These are phyloP conservation scores for Pleurotus salmoneostramineus DNA, from an alignment of 768 basidiomycete genomes.

Conservation along the genomic window DNA sequence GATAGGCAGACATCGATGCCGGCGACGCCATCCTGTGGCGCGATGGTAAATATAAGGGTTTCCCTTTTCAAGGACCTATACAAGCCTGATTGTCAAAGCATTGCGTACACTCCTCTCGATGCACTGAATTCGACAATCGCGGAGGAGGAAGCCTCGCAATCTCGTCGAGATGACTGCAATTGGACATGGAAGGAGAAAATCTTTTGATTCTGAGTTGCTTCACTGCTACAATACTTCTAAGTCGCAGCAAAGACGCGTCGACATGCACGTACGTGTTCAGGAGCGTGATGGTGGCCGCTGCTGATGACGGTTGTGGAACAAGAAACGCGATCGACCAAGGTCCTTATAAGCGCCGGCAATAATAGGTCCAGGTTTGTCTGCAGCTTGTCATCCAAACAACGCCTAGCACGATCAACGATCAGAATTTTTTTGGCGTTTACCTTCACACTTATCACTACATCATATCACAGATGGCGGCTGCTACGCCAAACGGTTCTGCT, in stretches of 20 bases:
- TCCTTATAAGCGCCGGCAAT: neutral
- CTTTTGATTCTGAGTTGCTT: neutral
- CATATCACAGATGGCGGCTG: neutral
- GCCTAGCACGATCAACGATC: neutral
- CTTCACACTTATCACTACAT: neutral
- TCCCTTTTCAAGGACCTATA: neutral
- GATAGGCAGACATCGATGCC: constrained; percentile 88
- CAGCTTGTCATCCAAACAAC: neutral
- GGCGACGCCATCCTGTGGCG: constrained; percentile 55
- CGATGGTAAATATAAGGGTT: constrained; percentile 2
- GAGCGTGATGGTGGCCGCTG: neutral
- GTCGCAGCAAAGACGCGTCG: neutral
- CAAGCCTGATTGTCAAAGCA: constrained; percentile 92
- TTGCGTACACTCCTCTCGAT: constrained; percentile 94
- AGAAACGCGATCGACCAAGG: too few species aligned
- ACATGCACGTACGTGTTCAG: too few species aligned
- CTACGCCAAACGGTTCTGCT: constrained; percentile 49
- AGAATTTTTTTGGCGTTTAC: neutral
- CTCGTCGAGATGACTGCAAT: constrained; percentile 50
- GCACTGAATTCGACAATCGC: constrained; percentile 65
- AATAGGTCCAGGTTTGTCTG: neutral
- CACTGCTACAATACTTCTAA: neutral
- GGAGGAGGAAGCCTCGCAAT: constrained; percentile 52
- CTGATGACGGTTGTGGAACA: too few species aligned
- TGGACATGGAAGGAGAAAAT: constrained; percentile 22